Conservation (phyloP, 2,329 filamentous ascomycete species). For the Geosmithia flava region DNA sequence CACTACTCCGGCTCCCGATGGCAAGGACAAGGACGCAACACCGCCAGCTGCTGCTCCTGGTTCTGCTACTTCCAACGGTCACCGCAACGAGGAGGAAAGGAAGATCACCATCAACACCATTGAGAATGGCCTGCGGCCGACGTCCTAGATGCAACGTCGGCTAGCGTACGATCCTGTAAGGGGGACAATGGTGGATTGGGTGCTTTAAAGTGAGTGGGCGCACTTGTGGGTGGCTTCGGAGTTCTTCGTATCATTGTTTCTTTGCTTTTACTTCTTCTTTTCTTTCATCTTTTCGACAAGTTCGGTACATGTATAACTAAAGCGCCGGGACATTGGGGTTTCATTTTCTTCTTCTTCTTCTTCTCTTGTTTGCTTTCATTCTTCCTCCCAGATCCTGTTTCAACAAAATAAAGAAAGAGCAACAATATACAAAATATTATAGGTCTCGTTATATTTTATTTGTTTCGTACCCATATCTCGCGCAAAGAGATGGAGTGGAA, state of each 20-base stretch:
- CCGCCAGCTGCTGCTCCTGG: not conserved
- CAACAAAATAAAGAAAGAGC: too few species aligned
- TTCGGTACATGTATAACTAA: not conserved
- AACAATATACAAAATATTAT: not conserved
- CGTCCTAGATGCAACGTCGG: not conserved
- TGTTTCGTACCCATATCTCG: not conserved
- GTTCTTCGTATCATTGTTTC: not conserved
- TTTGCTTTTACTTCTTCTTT: not conserved
- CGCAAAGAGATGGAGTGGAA: not conserved
- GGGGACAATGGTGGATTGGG: not conserved
- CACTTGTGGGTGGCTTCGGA: not conserved
- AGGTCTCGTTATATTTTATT: not conserved
- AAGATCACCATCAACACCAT: not conserved
- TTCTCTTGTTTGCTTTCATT: not conserved
- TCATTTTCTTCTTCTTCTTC: not conserved
- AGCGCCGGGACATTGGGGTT: not conserved
- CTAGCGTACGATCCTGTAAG: not conserved
- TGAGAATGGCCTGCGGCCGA: constrained; percentile 2
- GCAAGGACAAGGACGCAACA: not conserved
- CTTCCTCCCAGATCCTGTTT: too few species aligned
- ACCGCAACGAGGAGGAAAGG: not conserved
- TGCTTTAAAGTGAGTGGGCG: not conserved
- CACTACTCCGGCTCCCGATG: too few species aligned
- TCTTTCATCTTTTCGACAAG: not conserved
- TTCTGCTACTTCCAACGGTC: not conserved